phyloP scores from a whole-genome alignment of 495 filamentous ascomycete genomes.

The Neohortaea acidophila region DNA sequence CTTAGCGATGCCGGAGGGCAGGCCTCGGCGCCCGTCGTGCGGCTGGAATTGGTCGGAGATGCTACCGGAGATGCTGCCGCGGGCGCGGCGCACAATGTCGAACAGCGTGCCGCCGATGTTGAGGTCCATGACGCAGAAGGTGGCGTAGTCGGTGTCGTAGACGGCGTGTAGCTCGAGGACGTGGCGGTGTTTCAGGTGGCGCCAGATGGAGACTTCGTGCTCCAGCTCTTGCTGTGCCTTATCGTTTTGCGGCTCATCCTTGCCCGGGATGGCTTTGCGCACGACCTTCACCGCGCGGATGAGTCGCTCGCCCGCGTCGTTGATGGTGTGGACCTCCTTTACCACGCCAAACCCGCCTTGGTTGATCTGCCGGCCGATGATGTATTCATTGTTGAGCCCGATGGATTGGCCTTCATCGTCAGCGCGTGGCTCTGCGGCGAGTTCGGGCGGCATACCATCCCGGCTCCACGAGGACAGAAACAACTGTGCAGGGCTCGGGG shows the following conservation, averaged over 20 bases:
- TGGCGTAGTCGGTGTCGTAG: constrained; percentile 55
- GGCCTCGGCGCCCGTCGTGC: constrained; percentile 25
- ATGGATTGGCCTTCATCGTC: constrained; percentile 64
- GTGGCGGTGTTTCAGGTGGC: constrained; percentile 50
- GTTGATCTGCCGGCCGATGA: constrained; percentile 56
- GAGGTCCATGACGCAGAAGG: constrained; percentile 58
- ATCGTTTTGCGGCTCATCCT: constrained; percentile 49
- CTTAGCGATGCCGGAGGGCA: constrained; percentile 38
- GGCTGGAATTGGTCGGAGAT: too few relatives aligned
- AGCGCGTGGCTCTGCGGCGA: constrained; percentile 27
- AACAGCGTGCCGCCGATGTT: constrained; percentile 56
- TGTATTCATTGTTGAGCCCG: constrained; percentile 45
- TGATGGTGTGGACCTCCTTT: constrained; percentile 56
- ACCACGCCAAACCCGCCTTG: constrained; percentile 57
- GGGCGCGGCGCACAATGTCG: constrained; percentile 47
- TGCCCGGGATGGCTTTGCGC: constrained; percentile 41
- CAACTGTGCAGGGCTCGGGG: constrained; percentile 34
- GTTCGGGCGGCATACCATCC: constrained; percentile 5
- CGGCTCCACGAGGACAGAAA: constrained; percentile 43
- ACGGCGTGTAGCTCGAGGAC: constrained; percentile 52
- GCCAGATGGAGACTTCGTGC: constrained; percentile 58
- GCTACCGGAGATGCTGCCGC: constrained; percentile 18
- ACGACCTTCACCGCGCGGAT: constrained; percentile 57
- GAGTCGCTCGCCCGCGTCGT: constrained; percentile 33
- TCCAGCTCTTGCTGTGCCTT: constrained; percentile 57